Conservation (phyloP, 768 basidiomycete genomes). For the Amyloporia xantha region DNA sequence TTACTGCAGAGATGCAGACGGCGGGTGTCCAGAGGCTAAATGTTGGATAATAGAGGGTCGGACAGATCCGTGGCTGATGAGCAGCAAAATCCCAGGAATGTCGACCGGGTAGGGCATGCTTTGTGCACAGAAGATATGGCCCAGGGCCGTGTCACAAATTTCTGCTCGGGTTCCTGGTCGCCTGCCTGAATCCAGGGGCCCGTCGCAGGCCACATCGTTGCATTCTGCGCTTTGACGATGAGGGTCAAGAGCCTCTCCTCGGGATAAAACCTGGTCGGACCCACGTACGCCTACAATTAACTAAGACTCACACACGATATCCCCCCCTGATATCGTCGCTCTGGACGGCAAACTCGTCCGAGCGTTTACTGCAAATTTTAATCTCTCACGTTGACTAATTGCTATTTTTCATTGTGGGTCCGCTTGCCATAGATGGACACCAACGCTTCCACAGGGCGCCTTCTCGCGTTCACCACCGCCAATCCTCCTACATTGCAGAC, state of each 20-base stretch:
- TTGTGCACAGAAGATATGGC: not conserved
- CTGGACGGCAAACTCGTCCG: slow-evolving; percentile 9
- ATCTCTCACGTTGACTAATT: slow-evolving; percentile 16
- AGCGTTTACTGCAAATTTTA: slow-evolving; percentile 1
- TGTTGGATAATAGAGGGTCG: not conserved
- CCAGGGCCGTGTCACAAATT: no score
- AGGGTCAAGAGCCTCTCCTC: not conserved
- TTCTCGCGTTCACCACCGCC: slow-evolving; percentile 12
- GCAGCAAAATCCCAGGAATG: not conserved
- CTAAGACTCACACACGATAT: slow-evolving; percentile 5
- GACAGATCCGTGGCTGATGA: not conserved
- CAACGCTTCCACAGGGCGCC: slow-evolving; percentile 16
- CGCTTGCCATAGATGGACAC: slow-evolving; percentile 18
- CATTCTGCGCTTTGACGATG: not conserved
- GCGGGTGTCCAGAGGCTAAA: not conserved
- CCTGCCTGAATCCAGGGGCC: no score
- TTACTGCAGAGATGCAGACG: not conserved
- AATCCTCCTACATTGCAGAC: slow-evolving; percentile 10
- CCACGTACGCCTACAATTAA: slow-evolving; percentile 11
- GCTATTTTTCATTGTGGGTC: slow-evolving; percentile 15
- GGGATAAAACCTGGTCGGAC: not conserved
- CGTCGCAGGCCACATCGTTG: not conserved
- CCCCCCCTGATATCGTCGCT: slow-evolving; percentile 7
- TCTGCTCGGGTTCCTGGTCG: no score
- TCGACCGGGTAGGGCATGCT: not conserved